These are phyloP conservation scores for Letharia lupina DNA, from an alignment of 495 filamentous ascomycete genomes.

Conservation along the genomic window DNA sequence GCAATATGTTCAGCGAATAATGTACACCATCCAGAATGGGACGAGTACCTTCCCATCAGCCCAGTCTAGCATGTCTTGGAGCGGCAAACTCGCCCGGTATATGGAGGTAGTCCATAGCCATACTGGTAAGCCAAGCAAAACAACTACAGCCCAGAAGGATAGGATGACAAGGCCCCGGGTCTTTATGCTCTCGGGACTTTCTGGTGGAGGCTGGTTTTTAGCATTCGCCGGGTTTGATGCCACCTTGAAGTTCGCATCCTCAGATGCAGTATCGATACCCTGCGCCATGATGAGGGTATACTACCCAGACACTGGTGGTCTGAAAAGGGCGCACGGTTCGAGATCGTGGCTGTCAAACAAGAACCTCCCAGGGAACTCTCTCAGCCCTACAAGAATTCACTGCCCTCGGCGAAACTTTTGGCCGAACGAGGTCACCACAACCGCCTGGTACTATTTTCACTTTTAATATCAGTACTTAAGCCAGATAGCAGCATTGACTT, in stretches of 20 bases:
- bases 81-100: constrained; percentile 75
- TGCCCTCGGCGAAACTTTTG: neutral
- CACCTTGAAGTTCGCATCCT: neutral
- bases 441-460: no score
- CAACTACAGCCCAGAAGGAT: constrained; percentile 84
- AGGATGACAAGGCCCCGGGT: constrained; percentile 65
- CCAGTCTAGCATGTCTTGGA: constrained; percentile 86
- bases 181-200: constrained; percentile 58
- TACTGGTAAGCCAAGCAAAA: constrained; percentile 81
- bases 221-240: neutral
- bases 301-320: neutral
- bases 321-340: neutral
- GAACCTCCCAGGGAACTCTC: no score
- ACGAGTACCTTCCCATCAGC: constrained; percentile 74
- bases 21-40: neutral
- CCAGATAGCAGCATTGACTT: no score
- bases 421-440: neutral
- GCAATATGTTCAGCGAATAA: constrained; percentile 13
- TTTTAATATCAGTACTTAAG: no score
- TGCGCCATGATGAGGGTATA: constrained; percentile 1
- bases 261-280: neutral
- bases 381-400: neutral
- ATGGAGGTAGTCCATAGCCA: constrained; percentile 97
- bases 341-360: neutral
- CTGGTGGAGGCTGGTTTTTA: constrained; percentile 53